Conservation (phyloP, 2,329 filamentous ascomycete species). For the Epicoccum nigrum region DNA sequence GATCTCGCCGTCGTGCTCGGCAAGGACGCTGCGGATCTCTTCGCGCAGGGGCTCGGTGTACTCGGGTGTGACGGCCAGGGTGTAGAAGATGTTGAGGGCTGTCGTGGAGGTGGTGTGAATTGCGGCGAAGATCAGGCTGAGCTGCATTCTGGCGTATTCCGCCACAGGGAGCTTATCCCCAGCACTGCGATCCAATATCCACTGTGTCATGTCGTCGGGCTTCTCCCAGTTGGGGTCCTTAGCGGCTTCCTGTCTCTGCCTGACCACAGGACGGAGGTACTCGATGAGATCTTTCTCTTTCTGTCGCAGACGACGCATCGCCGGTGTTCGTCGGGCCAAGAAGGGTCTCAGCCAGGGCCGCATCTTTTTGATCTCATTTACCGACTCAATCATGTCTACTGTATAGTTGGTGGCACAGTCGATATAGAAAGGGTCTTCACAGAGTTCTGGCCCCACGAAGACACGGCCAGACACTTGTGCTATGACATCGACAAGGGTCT, state of each 20-base stretch:
- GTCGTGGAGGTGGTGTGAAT: constrained; percentile 42
- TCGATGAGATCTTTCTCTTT: constrained; percentile 21
- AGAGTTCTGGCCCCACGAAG: constrained; percentile 43
- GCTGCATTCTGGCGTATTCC: constrained; percentile 19
- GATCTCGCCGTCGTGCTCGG: constrained; percentile 42
- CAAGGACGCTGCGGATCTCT: constrained; percentile 48
- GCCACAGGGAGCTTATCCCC: constrained; percentile 11
- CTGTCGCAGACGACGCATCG: constrained; percentile 29
- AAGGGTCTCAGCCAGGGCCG: constrained; percentile 35
- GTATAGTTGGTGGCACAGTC: constrained; percentile 41
- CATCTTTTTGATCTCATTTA: constrained; percentile 35
- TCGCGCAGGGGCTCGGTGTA: constrained; percentile 52
- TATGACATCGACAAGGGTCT: constrained; percentile 38
- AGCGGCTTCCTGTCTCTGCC: constrained; percentile 28
- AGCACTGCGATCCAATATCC: constrained; percentile 40
- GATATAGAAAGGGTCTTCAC: constrained; percentile 38
- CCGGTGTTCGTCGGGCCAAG: constrained; percentile 32
- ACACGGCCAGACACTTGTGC: constrained; percentile 43
- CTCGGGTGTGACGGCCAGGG: constrained; percentile 42
- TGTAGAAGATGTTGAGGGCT: constrained; percentile 39
- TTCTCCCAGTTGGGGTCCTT: constrained; percentile 39
- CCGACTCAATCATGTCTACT: constrained; percentile 37
- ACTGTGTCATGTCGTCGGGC: constrained; percentile 48
- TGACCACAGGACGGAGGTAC: constrained; percentile 34
- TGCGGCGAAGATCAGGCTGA: constrained; percentile 38